phyloP scores from a whole-genome alignment of 2,329 filamentous ascomycete genomes.

The Penicillium sp. region DNA sequence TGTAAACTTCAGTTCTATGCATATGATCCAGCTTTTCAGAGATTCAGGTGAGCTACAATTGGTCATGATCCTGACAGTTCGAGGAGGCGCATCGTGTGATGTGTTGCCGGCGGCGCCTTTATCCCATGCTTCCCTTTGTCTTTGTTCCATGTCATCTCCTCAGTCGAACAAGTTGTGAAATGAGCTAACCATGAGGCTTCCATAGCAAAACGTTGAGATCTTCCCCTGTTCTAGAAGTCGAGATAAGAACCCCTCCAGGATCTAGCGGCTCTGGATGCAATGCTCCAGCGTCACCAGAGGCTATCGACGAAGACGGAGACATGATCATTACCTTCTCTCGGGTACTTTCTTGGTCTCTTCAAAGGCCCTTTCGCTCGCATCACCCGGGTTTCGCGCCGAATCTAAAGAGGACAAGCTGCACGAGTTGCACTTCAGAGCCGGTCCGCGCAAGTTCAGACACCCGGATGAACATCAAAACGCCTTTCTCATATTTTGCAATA shows the following conservation, averaged over 20 bases:
- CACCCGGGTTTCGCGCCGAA: not conserved
- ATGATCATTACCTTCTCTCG: not conserved
- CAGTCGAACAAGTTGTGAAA: not conserved
- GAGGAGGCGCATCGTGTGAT: no score
- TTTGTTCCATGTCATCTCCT: no score
- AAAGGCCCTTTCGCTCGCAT: not conserved
- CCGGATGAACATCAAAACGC: not conserved
- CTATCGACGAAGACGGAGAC: not conserved
- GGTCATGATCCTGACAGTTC: not conserved
- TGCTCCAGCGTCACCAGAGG: not conserved
- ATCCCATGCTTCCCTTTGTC: no score
- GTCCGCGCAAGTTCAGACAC: not conserved
- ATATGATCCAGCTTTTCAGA: not conserved
- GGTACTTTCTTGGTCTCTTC: not conserved
- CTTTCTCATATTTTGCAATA: not conserved
- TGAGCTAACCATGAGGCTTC: not conserved
- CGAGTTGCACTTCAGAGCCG: not conserved
- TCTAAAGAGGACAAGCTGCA: not conserved
- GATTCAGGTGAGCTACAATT: not conserved
- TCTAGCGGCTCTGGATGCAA: not conserved
- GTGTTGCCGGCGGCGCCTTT: no score
- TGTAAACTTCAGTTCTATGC: not conserved
- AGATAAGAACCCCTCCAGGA: not conserved
- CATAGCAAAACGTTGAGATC: not conserved
- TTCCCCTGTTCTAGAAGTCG: not conserved